Evolutionary conservation across 179 eudicot species (phyloP).

Genomic region (Beta macrorhiza): DNA sequence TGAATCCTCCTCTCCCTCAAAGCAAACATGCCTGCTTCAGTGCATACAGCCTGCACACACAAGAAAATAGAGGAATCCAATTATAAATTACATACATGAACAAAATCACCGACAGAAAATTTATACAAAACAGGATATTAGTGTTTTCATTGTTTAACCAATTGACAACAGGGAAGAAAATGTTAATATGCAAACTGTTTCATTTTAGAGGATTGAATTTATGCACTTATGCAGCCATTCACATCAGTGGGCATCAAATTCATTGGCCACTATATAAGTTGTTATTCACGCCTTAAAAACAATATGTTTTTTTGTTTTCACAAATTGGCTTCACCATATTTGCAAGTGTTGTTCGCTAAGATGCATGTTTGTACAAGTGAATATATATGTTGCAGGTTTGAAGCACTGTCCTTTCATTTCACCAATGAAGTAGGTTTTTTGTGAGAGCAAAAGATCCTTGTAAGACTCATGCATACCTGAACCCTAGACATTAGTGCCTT

Average conservation of each 20-base stretch:
- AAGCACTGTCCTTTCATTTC: too few relatives aligned
- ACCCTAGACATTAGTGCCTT: neutral
- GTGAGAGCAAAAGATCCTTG: neutral
- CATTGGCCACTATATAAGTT: neutral
- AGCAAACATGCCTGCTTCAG: conserved; percentile 84
- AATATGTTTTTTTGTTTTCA: too few relatives aligned
- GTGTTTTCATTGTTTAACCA: neutral
- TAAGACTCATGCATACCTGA: neutral
- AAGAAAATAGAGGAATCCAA: neutral
- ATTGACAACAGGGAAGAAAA: neutral
- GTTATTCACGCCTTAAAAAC: neutral
- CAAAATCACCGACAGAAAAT: neutral
- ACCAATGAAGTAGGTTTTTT: neutral
- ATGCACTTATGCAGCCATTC: neutral
- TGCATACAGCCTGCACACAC: conserved; percentile 64
- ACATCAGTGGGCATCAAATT: neutral
- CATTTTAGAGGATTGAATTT: neutral
- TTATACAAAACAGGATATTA: neutral
- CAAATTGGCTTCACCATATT: too few relatives aligned
- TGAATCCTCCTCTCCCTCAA: conserved; percentile 79
- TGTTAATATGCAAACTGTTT: neutral
- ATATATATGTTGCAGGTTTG: too few relatives aligned
- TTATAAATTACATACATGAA: neutral
- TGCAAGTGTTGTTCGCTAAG: neutral
- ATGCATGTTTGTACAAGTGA: neutral